Conservation (phyloP, 345 rosid genomes). For the Hibiscus syriacus region DNA sequence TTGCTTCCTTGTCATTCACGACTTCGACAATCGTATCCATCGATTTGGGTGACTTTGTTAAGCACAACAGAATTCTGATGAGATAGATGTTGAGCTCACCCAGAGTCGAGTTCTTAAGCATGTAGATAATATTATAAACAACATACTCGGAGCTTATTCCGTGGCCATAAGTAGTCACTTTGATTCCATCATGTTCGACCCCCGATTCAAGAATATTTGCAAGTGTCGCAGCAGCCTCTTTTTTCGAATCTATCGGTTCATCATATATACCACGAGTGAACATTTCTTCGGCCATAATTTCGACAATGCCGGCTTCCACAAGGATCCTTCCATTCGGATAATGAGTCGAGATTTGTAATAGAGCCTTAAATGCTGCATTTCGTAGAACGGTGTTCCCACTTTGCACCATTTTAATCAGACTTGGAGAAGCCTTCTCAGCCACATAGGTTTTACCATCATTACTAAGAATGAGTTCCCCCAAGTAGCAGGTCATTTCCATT, state of each 20-base stretch:
- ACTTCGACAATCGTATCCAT: slow-evolving; percentile 45
- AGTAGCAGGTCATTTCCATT: slow-evolving; percentile 62
- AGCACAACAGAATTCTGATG: slow-evolving; percentile 58
- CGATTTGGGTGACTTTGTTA: slow-evolving; percentile 49
- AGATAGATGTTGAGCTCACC: slow-evolving; percentile 62
- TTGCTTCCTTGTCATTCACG: slow-evolving; percentile 59
- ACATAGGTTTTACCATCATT: slow-evolving; percentile 47
- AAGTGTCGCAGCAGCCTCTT: slow-evolving; percentile 64
- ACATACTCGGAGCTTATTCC: slow-evolving; percentile 57
- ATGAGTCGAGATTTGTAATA: slow-evolving; percentile 56
- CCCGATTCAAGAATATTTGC: slow-evolving; percentile 74
- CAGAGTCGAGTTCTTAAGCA: slow-evolving; percentile 69
- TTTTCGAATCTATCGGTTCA: slow-evolving; percentile 55
- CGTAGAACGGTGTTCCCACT: slow-evolving; percentile 42
- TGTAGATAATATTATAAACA: slow-evolving; percentile 51
- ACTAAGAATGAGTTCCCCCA: slow-evolving; percentile 56
- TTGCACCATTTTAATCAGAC: slow-evolving; percentile 57
- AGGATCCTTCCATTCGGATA: slow-evolving; percentile 55
- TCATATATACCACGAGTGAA: slow-evolving; percentile 41
- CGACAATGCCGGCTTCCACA: slow-evolving; percentile 47
- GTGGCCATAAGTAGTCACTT: slow-evolving; percentile 55
- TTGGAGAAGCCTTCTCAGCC: slow-evolving; percentile 60
- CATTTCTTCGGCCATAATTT: slow-evolving; percentile 61
- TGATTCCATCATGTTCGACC: slow-evolving; percentile 43
- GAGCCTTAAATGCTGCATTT: slow-evolving; percentile 56